Conservation (phyloP, 2,329 filamentous ascomycete species). For the Penicillium sp. region DNA sequence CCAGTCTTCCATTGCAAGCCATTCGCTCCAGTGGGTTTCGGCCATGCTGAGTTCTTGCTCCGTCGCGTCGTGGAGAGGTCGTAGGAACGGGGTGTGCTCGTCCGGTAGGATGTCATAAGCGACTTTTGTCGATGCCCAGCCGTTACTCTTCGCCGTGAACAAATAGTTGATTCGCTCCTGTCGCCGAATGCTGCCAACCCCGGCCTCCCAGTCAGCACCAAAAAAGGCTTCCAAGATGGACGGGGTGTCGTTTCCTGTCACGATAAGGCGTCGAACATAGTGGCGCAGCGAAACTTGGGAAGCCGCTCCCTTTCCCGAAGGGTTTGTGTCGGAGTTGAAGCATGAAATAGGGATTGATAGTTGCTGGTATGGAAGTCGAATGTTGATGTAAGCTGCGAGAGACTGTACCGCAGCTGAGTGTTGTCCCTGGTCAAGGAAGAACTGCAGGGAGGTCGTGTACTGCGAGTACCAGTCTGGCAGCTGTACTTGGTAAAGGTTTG, state of each 20-base stretch:
- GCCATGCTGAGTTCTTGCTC: constrained; percentile 81
- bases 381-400: constrained; percentile 88
- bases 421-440: constrained; percentile 89
- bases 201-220: constrained; percentile 81
- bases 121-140: constrained; percentile 85
- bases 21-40: constrained; percentile 87
- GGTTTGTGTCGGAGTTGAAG: constrained; percentile 39
- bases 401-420: constrained; percentile 79
- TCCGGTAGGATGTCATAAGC: constrained; percentile 86
- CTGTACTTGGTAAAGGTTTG: constrained; percentile 53
- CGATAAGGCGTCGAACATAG: constrained; percentile 88
- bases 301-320: constrained; percentile 33
- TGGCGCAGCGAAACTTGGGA: constrained; percentile 71
- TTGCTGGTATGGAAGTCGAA: constrained; percentile 83
- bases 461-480: constrained; percentile 90
- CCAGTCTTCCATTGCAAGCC: constrained; percentile 98
- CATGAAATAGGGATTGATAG: constrained; percentile 45
- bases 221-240: constrained; percentile 88
- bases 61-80: constrained; percentile 74
- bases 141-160: constrained; percentile 90
- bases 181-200: constrained; percentile 81
- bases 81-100: constrained; percentile 84
- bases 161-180: constrained; percentile 91
- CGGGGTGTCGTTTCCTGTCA: constrained; percentile 89
- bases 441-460: constrained; percentile 82